Conservation (phyloP, 106 monocot genomes). For the Dioscorea alata region DNA sequence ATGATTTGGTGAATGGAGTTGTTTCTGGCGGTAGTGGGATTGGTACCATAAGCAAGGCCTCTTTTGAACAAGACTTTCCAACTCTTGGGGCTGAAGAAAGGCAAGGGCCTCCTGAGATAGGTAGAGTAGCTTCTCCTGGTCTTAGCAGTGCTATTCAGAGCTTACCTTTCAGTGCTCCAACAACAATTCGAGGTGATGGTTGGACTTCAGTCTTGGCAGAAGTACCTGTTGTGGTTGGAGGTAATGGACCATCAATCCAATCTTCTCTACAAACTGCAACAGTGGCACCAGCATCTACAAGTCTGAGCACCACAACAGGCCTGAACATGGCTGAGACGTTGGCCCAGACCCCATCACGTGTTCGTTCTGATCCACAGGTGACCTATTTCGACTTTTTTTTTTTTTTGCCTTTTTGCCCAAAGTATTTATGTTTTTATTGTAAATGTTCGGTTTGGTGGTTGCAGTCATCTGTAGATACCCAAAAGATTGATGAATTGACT, state of each 20-base stretch:
- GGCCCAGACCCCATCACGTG: constrained; percentile 45
- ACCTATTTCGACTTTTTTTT: constrained; percentile 1
- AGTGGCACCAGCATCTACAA: constrained; percentile 3
- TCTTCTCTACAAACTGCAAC: constrained; percentile 15
- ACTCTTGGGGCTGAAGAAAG: constrained; percentile 71
- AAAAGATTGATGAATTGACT: constrained; percentile 38
- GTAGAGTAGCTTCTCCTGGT: constrained; percentile 43
- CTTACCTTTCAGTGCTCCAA: constrained; percentile 24
- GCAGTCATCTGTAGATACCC: constrained; percentile 29
- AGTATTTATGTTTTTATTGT: not conserved
- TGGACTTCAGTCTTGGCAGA: constrained; percentile 72
- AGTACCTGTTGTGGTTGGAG: constrained; percentile 30
- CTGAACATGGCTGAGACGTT: constrained; percentile 83
- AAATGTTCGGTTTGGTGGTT: not conserved
- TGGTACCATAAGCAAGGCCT: constrained; percentile 19
- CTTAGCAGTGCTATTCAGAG: constrained; percentile 31
- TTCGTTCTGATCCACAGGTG: constrained; percentile 44
- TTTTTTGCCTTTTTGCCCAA: not conserved
- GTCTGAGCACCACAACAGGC: constrained; percentile 22
- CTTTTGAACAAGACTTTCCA: constrained; percentile 81
- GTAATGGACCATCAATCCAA: constrained; percentile 13
- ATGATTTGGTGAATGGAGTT: constrained; percentile 27
- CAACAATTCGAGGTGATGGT: constrained; percentile 41
- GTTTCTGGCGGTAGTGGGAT: constrained; percentile 16
- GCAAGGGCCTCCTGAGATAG: constrained; percentile 23